Base-by-base conservation (phyloP, 1,139 yeast species). In the Geotrichum australiense region DNA sequence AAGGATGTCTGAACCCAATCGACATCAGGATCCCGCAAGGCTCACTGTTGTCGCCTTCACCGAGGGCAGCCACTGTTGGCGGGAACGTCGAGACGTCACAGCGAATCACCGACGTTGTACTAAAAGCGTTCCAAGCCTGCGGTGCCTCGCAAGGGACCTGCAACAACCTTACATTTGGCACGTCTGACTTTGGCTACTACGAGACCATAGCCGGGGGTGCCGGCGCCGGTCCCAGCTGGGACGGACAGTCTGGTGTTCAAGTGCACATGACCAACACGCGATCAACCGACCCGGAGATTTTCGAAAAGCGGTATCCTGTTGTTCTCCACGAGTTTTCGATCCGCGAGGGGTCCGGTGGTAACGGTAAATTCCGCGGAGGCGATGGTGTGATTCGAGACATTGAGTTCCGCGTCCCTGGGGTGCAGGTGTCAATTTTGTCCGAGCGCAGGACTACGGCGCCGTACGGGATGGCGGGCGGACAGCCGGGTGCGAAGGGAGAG, bases 81-180 rank as follows among this genome's bases (percentile, higher is more conserved):
- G 94, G 94, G 5, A 85, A 84, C 57, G 93, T 83, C n/a, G 81
- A 81, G 59, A 84, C 94, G 0, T 78, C 91, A 1, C 94, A 85
- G 61, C 69, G 94, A 48, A 77, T 85, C 32, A 82, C 86, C 1
- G 94, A 84, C 60, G 87, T 80, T 3, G 72, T 84, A 46, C 67
- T 85, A 53, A 76, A 76, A 52, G 86, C 94, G 0, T 83, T 84
- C 56, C 70, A 73, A 48, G 83, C 84, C 4, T 81, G 83, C 56
- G 94, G 82, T 1, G 83, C 79, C 47, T 80, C 89, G 3, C 89
- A 82, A 53, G 84, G 86, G 31, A 80, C 83, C 41, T 74, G 82
- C 58, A 81, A 81, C 59, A 82, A 80, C 55, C 69, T 80, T 48
- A 81, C 87, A 1, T 83, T 83, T 55, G 85, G 85, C 7, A 46